phyloP scores from a whole-genome alignment of 371 early-diverging fungal genomes.

The Dinochytrium kinnereticum region DNA sequence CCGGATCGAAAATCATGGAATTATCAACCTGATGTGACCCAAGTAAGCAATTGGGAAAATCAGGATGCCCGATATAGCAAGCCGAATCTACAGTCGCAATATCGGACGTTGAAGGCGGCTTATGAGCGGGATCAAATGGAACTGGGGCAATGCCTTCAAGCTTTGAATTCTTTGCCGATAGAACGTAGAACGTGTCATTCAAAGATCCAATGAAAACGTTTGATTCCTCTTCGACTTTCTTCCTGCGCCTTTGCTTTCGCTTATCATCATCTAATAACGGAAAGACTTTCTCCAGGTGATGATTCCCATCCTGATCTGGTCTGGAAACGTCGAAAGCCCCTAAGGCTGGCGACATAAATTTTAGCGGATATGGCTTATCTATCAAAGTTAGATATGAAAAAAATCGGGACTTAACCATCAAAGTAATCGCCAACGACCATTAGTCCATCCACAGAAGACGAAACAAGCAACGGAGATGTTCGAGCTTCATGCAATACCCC shows the following conservation, averaged over 20 bases:
- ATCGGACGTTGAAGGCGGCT: conserved; percentile 3
- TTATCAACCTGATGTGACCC: conserved; percentile 24
- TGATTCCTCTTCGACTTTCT: neutral
- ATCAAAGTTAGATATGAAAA: neutral
- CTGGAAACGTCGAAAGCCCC: conserved; percentile 44
- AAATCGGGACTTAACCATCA: conserved; percentile 6
- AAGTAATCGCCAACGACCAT: conserved; percentile 18
- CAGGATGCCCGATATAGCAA: conserved; percentile 21
- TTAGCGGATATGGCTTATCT: conserved; percentile 23
- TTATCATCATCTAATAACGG: conserved; percentile 7
- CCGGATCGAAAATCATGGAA: neutral
- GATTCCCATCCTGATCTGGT: conserved; percentile 14
- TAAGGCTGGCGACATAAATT: conserved; percentile 42
- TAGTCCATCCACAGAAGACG: conserved; percentile 31
- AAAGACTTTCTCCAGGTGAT: conserved; percentile 34
- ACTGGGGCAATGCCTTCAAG: conserved; percentile 12
- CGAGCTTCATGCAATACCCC: neutral
- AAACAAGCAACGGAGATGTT: conserved; percentile 13
- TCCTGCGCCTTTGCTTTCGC: neutral
- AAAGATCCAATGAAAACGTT: conserved; percentile 39
- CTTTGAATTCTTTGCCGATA: conserved; percentile 34
- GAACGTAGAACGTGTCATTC: conserved; percentile 38
- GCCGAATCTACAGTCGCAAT: neutral
- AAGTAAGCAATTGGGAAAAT: conserved; percentile 37
- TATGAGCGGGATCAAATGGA: neutral